These are phyloP conservation scores for Aspergillus pseudoviridinutans DNA, from an alignment of 2,329 filamentous ascomycete genomes.

Conservation along the genomic window DNA sequence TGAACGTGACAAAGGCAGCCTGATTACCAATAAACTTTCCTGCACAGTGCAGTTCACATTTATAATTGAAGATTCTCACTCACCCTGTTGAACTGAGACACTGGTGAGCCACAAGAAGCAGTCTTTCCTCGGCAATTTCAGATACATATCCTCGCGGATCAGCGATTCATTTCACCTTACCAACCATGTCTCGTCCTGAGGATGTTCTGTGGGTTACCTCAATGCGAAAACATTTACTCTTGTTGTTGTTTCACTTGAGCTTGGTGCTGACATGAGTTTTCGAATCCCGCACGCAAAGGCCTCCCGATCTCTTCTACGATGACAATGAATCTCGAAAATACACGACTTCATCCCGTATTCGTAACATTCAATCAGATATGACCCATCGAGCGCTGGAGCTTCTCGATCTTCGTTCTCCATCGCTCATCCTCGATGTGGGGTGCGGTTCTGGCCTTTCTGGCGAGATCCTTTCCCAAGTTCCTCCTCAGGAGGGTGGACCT, in stretches of 20 bases:
- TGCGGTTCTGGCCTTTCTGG: slow-evolving; percentile 93
- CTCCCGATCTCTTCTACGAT: slow-evolving; percentile 96
- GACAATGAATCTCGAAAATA: slow-evolving; percentile 95
- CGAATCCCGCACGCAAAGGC: slow-evolving; percentile 50
- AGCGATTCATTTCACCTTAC: slow-evolving; percentile 19
- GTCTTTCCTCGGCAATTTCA: background rate
- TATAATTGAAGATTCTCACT: background rate
- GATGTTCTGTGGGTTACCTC: slow-evolving; percentile 69
- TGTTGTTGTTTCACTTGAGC: slow-evolving; percentile 2
- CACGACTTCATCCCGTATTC: slow-evolving; percentile 91
- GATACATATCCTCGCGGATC: background rate
- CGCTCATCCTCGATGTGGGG: slow-evolving; percentile 91
- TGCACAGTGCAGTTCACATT: background rate
- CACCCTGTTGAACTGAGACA: background rate
- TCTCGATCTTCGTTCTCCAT: slow-evolving; percentile 73
- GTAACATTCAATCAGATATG: slow-evolving; percentile 93
- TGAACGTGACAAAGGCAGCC: background rate
- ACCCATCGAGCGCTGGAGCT: slow-evolving; percentile 89
- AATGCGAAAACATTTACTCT: slow-evolving; percentile 2
- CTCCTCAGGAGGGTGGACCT: slow-evolving; percentile 69
- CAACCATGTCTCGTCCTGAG: slow-evolving; percentile 90
- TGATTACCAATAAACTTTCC: background rate
- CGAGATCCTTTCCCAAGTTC: slow-evolving; percentile 78
- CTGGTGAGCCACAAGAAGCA: background rate
- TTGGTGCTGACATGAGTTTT: slow-evolving; percentile 8